Percentiles rank a stretch among this genome's conserved stretches.
Evolutionary conservation across 306 rosid species (phyloP).

Genomic region (Malus sieversii): DNA sequence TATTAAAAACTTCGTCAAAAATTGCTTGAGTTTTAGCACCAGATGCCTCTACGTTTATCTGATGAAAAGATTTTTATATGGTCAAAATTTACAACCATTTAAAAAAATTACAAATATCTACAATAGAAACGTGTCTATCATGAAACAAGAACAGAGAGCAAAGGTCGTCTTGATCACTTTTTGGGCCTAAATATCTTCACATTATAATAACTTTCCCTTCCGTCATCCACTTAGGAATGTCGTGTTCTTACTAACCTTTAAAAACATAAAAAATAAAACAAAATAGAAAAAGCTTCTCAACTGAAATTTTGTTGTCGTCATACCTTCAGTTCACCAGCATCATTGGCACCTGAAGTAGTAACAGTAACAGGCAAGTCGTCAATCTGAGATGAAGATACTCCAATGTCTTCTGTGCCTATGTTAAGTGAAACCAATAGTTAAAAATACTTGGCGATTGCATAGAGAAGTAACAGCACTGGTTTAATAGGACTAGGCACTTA

Average conservation of each 20-base stretch:
- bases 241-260: background rate
- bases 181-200: background rate
- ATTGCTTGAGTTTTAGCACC: conserved; percentile 55
- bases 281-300: background rate
- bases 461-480: background rate
- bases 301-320: background rate
- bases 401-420: conserved; percentile 34
- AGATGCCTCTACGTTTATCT: conserved; percentile 61
- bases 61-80: conserved; percentile 11
- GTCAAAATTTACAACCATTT: background rate
- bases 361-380: conserved; percentile 50
- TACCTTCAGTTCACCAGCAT: conserved; percentile 60
- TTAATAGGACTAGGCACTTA: background rate
- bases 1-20: conserved; percentile 54
- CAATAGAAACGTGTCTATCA: background rate
- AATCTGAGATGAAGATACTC: conserved; percentile 36
- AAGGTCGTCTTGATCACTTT: background rate
- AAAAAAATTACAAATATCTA: background rate
- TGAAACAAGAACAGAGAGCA: background rate
- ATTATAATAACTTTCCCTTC: background rate
- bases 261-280: background rate
- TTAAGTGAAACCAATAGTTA: background rate
- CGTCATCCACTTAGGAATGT: background rate
- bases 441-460: background rate
- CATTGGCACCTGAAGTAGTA: conserved; percentile 20